Percentiles rank a stretch among this genome's conserved stretches.
These are phyloP conservation scores for Styphnolobium japonicum DNA, from an alignment of 306 rosid species.

Conservation along the genomic window DNA sequence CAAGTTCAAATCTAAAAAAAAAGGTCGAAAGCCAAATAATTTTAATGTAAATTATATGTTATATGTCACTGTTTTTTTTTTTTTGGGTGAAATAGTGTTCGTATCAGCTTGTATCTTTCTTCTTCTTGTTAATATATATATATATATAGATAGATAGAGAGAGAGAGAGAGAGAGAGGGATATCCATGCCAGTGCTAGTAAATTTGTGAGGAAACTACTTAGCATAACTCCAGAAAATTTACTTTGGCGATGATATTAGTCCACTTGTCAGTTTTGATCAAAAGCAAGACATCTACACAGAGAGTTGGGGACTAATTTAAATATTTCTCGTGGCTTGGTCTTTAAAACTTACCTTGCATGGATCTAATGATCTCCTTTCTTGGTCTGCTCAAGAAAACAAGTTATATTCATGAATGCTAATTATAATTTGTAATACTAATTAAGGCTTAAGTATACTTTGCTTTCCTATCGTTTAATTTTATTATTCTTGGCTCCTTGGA, in stretches of 20 bases:
- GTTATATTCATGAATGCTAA: neutral
- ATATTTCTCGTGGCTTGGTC: neutral
- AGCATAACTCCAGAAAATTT: neutral
- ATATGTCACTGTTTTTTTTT: neutral
- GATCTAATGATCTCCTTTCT: too few species aligned
- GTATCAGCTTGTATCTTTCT: neutral
- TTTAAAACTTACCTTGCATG: neutral
- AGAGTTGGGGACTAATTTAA: too few species aligned
- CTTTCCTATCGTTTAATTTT: too few species aligned
- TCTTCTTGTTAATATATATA: too few species aligned
- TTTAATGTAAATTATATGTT: neutral
- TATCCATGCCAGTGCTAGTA: neutral
- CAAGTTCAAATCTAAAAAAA: neutral
- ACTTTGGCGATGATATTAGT: neutral
- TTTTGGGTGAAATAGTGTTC: neutral
- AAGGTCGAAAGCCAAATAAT: neutral
- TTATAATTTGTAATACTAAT: neutral
- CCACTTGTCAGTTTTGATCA: neutral
- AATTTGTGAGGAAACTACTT: neutral
- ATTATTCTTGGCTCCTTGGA: too few species aligned
- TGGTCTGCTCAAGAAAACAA: neutral
- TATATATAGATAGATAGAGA: too few species aligned
- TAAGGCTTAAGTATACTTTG: neutral
- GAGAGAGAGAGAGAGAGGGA: too few species aligned
- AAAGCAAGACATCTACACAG: neutral